These are phyloP conservation scores for Ogataea sp. DNA, from an alignment of 805 yeast species.

Conservation along the genomic window DNA sequence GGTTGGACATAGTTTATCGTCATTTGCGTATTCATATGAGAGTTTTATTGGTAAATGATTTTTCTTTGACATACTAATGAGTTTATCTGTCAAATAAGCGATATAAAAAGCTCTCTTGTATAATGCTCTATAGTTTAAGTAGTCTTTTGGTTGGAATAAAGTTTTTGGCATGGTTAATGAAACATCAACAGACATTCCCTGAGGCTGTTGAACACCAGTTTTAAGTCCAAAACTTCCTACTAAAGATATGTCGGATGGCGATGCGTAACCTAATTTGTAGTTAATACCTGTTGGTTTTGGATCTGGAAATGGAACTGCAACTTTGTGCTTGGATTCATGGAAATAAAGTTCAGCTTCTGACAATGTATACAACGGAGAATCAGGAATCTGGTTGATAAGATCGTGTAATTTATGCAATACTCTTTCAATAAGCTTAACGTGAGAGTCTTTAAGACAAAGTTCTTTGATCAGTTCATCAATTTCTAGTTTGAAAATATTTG, in stretches of 20 bases:
- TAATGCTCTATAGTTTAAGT: conserved; percentile 78
- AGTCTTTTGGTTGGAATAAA: conserved; percentile 80
- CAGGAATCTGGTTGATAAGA: conserved; percentile 57
- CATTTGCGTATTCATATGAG: conserved; percentile 61
- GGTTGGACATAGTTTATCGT: conserved; percentile 70
- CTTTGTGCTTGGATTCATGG: conserved; percentile 33
- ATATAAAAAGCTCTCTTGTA: conserved; percentile 86
- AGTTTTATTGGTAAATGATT: conserved; percentile 53
- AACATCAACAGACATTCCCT: conserved; percentile 67
- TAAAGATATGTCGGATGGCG: conserved; percentile 70
- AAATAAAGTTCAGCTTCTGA: conserved; percentile 52
- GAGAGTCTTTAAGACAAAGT: conserved; percentile 63
- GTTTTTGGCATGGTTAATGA: conserved; percentile 73
- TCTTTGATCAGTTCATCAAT: conserved; percentile 87
- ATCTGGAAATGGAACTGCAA: conserved; percentile 79
- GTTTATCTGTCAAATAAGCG: conserved; percentile 65
- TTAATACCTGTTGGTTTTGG: conserved; percentile 70
- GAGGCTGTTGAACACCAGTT: conserved; percentile 59
- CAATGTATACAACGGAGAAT: conserved; percentile 37
- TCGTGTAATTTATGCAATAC: conserved; percentile 69
- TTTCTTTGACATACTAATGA: conserved; percentile 45
- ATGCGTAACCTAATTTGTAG: conserved; percentile 58
- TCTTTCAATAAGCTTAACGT: conserved; percentile 59
- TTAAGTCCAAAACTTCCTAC: conserved; percentile 88
- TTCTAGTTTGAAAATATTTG: conserved; percentile 91